Evolutionary conservation across 345 rosid species (phyloP).

Genomic region (Microcos paniculata): DNA sequence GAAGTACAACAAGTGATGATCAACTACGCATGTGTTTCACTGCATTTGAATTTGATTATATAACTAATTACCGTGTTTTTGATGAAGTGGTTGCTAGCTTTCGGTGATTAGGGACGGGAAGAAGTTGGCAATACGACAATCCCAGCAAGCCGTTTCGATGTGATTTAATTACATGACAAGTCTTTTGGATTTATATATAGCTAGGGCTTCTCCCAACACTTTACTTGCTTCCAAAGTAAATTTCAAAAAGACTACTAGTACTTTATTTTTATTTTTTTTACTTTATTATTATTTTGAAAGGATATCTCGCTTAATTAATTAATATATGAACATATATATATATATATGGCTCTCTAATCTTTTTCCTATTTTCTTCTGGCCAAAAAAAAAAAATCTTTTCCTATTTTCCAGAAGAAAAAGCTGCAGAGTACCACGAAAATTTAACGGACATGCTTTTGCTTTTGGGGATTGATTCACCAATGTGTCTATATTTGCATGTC

Average conservation of each 20-base stretch:
- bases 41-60: background rate
- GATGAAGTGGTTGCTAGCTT: background rate
- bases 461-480: background rate
- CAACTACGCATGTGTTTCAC: background rate
- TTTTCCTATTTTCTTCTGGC: background rate
- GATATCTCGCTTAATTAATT: background rate
- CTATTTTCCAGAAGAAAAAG: background rate
- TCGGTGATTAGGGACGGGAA: background rate
- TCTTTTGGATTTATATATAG: background rate
- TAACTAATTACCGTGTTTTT: background rate
- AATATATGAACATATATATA: too few species aligned
- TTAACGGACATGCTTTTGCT: background rate
- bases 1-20: background rate
- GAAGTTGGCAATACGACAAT: background rate
- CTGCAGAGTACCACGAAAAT: background rate
- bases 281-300: background rate
- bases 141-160: background rate
- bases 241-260: background rate
- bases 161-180: background rate
- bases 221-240: background rate
- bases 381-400: too few species aligned
- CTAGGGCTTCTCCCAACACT: background rate
- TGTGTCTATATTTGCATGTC: background rate
- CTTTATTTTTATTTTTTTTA: background rate
- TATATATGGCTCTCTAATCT: background rate